Evolutionary conservation across 371 early-diverging fungal genomes (phyloP).

Genomic region (Mucor circinelloides): DNA sequence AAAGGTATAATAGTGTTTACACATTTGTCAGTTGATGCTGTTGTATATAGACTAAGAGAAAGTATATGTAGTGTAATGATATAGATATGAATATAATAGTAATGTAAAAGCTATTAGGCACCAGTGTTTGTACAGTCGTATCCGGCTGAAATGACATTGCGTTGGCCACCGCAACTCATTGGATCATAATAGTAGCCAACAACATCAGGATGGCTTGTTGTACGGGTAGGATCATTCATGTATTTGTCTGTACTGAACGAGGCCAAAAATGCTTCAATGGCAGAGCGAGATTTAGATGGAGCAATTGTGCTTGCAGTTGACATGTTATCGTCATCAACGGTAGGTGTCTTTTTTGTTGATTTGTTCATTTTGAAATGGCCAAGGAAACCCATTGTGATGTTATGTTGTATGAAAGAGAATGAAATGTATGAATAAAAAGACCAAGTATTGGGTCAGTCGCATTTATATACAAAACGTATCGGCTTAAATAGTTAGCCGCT

Average conservation of each 20-base stretch:
- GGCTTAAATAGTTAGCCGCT: conserved; percentile 26
- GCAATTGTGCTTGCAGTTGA: conserved; percentile 20
- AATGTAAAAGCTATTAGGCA: conserved; percentile 13
- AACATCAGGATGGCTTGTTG: conserved; percentile 36
- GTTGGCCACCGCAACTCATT: conserved; percentile 29
- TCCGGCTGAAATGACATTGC: conserved; percentile 6
- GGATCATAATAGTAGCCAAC: conserved; percentile 47
- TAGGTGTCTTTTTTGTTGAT: not conserved
- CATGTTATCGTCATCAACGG: not conserved
- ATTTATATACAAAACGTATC: conserved; percentile 8
- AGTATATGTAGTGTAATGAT: not conserved
- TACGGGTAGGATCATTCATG: conserved; percentile 44
- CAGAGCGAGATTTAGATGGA: conserved; percentile 11
- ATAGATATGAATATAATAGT: not conserved
- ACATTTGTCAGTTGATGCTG: not conserved
- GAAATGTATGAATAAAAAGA: not conserved
- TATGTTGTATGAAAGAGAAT: not conserved
- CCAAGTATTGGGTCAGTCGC: not conserved
- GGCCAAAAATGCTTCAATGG: conserved; percentile 6
- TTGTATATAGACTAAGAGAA: not conserved
- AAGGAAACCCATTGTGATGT: not conserved
- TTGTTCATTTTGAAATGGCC: not conserved
- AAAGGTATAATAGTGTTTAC: conserved; percentile 1
- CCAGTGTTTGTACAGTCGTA: conserved; percentile 34
- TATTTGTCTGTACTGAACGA: conserved; percentile 21